Conservation (phyloP, 2,329 filamentous ascomycete genomes). For the Diplodia seriata region DNA sequence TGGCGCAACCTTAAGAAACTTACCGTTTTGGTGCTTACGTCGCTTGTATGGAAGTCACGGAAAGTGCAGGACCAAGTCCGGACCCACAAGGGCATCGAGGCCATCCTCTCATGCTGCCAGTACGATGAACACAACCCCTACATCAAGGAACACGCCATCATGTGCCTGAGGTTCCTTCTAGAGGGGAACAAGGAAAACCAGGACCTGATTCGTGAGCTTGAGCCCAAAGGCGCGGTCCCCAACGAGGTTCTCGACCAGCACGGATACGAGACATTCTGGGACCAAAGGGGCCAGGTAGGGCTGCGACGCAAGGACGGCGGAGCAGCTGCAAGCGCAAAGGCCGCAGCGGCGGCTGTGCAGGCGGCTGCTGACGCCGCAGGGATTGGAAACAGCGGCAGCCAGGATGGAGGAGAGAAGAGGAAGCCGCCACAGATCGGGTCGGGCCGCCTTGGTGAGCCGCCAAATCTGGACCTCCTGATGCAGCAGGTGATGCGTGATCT, state of each 20-base stretch:
- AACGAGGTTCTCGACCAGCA: slow-evolving; percentile 57
- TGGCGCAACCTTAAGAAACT: slow-evolving; percentile 90
- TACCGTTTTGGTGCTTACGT: slow-evolving; percentile 87
- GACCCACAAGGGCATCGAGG: slow-evolving; percentile 82
- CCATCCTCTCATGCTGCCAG: slow-evolving; percentile 84
- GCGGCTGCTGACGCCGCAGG: slow-evolving; percentile 39
- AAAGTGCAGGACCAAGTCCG: slow-evolving; percentile 89
- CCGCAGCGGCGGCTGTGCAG: slow-evolving; percentile 38
- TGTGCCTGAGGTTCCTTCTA: slow-evolving; percentile 64
- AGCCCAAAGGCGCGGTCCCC: slow-evolving; percentile 49
- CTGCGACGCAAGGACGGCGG: slow-evolving; percentile 50
- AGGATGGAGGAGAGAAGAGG: slow-evolving; percentile 32
- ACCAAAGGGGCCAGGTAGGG: slow-evolving; percentile 57
- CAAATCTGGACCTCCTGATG: slow-evolving; percentile 53
- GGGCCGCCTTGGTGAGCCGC: slow-evolving; percentile 50
- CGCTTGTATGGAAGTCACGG: slow-evolving; percentile 84
- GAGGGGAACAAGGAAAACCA: slow-evolving; percentile 77
- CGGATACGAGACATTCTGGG: slow-evolving; percentile 60
- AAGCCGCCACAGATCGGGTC: slow-evolving; percentile 36
- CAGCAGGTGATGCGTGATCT: slow-evolving; percentile 56
- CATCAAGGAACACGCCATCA: slow-evolving; percentile 77
- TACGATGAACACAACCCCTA: slow-evolving; percentile 95
- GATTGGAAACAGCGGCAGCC: slow-evolving; percentile 30
- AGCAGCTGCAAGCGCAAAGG: slow-evolving; percentile 33
- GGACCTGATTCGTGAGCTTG: slow-evolving; percentile 71